Conservation (phyloP, 1,284 basidiomycete genomes). For the Anthracocystis panici-leucophaei region DNA sequence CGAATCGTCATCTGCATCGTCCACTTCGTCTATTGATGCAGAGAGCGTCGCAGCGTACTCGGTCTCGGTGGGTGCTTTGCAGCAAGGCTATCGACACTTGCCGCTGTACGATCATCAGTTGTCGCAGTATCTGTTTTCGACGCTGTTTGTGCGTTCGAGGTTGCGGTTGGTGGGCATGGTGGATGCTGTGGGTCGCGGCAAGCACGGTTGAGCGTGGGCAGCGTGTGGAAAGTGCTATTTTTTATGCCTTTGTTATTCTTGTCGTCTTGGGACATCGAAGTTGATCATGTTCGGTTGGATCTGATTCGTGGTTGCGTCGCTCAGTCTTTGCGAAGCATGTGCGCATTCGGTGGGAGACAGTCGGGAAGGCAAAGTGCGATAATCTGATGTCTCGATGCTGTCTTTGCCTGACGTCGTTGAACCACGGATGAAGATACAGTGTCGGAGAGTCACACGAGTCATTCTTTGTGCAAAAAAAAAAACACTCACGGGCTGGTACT, state of each 20-base stretch:
- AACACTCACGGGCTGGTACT: too few species aligned
- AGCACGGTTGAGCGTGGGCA: slow-evolving; percentile 6
- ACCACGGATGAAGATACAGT: too few species aligned
- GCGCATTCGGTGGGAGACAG: too few species aligned
- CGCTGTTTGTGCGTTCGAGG: slow-evolving; percentile 61
- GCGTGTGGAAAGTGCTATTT: background rate
- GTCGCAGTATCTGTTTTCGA: slow-evolving; percentile 63
- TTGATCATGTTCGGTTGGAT: too few species aligned
- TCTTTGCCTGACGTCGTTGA: too few species aligned
- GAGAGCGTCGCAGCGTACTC: slow-evolving; percentile 50
- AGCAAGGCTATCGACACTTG: slow-evolving; percentile 64
- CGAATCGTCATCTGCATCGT: slow-evolving; percentile 22
- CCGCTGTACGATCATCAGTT: slow-evolving; percentile 65
- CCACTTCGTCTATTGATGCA: slow-evolving; percentile 38
- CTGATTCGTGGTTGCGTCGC: too few species aligned
- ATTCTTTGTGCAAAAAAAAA: too few species aligned
- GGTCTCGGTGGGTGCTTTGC: slow-evolving; percentile 47
- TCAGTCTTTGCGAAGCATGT: too few species aligned
- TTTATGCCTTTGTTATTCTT: background rate
- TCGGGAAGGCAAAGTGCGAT: too few species aligned
- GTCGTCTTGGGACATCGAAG: background rate
- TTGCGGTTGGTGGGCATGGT: slow-evolving; percentile 48
- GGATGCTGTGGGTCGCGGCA: slow-evolving; percentile 11
- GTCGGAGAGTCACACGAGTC: too few species aligned
- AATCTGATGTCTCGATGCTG: too few species aligned